Percentiles rank a stretch among this genome's conserved stretches.
Evolutionary conservation across 257 asterid species (phyloP).

Genomic region (Fraxinus excelsior): DNA sequence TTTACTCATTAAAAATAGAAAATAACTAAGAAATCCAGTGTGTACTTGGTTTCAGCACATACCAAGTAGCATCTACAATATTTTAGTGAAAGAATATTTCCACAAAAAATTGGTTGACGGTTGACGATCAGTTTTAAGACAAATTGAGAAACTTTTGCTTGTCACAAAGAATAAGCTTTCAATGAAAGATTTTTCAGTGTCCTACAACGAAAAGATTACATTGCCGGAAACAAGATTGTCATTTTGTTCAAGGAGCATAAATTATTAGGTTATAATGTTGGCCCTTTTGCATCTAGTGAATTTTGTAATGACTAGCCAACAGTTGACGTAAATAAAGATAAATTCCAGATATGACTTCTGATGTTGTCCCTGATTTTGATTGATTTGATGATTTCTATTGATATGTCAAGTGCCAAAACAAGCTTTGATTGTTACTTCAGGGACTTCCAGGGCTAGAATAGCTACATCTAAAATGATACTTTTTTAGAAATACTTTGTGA

Average conservation of each 20-base stretch:
- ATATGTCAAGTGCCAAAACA: neutral
- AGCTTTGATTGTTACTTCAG: neutral
- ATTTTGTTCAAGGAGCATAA: neutral
- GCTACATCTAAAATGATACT: neutral
- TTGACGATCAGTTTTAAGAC: neutral
- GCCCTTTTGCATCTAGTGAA: neutral
- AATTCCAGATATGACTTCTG: neutral
- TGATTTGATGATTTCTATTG: neutral
- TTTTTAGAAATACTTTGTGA: neutral
- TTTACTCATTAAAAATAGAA: neutral
- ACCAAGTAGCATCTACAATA: neutral
- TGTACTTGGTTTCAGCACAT: neutral
- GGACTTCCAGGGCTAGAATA: neutral
- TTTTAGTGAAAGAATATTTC: neutral
- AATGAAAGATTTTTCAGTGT: neutral
- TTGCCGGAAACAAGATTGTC: neutral
- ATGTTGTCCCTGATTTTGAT: neutral
- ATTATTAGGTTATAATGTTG: neutral
- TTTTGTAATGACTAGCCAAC: neutral
- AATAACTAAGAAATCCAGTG: neutral
- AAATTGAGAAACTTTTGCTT: neutral
- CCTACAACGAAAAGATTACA: neutral
- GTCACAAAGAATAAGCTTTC: neutral
- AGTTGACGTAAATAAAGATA: neutral
- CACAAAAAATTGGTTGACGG: neutral